Conservation (phyloP, 2,329 filamentous ascomycete genomes). For the Truncatella angustata region DNA sequence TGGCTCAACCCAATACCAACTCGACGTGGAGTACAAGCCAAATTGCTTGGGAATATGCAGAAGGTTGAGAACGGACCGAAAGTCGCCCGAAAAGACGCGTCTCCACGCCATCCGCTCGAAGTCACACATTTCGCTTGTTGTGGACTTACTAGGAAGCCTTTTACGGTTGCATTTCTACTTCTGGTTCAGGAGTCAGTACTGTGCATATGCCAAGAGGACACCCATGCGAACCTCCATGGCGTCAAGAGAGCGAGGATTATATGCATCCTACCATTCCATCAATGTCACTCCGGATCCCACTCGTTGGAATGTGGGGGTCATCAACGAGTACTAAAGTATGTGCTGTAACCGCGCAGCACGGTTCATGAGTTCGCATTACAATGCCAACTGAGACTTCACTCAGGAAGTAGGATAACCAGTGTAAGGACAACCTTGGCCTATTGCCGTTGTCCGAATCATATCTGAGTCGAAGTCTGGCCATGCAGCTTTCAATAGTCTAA, state of each 20-base stretch:
- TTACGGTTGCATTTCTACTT: constrained; percentile 1
- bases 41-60: too few relatives aligned
- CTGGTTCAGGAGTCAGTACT: background rate
- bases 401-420: too few relatives aligned
- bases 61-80: too few relatives aligned
- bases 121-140: background rate
- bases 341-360: background rate
- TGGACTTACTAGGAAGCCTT: background rate
- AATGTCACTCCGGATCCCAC: background rate
- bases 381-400: too few relatives aligned
- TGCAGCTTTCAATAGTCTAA: background rate
- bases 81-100: too few relatives aligned
- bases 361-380: background rate
- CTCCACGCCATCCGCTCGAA: too few relatives aligned
- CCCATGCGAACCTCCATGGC: too few relatives aligned
- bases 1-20: too few relatives aligned
- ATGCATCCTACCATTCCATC: too few relatives aligned
- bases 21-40: too few relatives aligned
- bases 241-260: too few relatives aligned
- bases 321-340: background rate
- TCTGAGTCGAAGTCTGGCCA: background rate
- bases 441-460: background rate
- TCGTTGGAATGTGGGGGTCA: background rate
- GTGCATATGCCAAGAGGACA: background rate
- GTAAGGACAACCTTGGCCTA: too few relatives aligned